Base-by-base conservation (phyloP, 1,139 yeast species). In the Pichia norvegensis region DNA sequence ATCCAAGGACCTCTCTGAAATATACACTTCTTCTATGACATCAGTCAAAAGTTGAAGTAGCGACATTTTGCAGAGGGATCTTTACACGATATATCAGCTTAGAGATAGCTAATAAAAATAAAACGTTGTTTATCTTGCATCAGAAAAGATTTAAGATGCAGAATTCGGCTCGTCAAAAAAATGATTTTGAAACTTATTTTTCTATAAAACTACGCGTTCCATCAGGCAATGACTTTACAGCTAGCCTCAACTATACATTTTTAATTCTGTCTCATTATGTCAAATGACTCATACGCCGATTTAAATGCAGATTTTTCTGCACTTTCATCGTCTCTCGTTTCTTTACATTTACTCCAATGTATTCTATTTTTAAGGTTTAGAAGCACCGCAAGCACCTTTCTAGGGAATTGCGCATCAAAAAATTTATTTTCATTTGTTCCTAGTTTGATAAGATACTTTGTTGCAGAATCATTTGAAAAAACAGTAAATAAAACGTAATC, bases 341-440 rank as follows among this genome's bases (percentile, higher is more conserved):
- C 90, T 46, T 67, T 67, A 56, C 95, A 85, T 46, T 78, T 76
- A 48, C 80, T 82, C 95, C 95, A 86, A 49, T 76, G 76, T 0
- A 76, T 65, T 53, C 95, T 67, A 50, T 79, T 79, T 1, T 82
- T 81, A 21, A 76, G 65, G 42, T 72, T 73, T 44, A 85, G 60
- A 6, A 81, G 62, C 52, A 69, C 71, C 0, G 95, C 87, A 36
- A 84, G 57, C 1, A 83, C 88, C 55, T 88, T 70, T 59, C 95
- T 69, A 1, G 95, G 94, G 55, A 85, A 84, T 55, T 85, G 95
- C 14, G 85, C 65, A 61, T 85, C 95, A 9, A 85, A 52, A 19
- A 55, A 55, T 27, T 36, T 49, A 10, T 49, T 55, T 3, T 56
- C 60, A 19, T 56, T 53, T 5, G 52, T 37, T 1, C 53, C 58